Conservation (phyloP, 331 rosid genomes). For the Cydonia oblonga region DNA sequence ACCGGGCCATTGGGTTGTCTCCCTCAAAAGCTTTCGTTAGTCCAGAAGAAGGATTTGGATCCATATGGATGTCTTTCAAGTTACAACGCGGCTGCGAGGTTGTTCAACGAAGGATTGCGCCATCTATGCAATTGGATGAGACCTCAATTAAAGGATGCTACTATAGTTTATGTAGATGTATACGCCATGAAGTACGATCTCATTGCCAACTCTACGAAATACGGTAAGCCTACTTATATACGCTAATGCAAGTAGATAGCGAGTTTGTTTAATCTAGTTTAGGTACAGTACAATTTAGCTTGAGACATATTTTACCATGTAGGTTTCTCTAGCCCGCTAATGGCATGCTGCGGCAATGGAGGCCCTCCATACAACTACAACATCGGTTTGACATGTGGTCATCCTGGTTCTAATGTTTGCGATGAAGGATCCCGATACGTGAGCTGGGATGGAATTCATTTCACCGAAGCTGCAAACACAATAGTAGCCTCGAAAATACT, state of each 20-base stretch:
- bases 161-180: constrained; percentile 66
- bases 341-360: constrained; percentile 85
- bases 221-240: constrained; percentile 33
- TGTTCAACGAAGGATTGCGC: constrained; percentile 58
- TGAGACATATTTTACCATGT: not conserved
- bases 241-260: not conserved
- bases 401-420: constrained; percentile 62
- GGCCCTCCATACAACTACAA: constrained; percentile 91
- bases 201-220: constrained; percentile 48
- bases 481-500: constrained; percentile 55
- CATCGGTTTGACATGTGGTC: constrained; percentile 56
- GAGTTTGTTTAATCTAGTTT: not conserved
- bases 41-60: constrained; percentile 40
- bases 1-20: constrained; percentile 93
- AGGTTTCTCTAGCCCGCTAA: constrained; percentile 74
- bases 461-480: constrained; percentile 65
- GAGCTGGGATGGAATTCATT: constrained; percentile 87
- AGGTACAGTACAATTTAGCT: not conserved
- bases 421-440: constrained; percentile 41
- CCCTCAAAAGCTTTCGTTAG: constrained; percentile 55
- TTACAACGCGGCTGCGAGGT: constrained; percentile 62
- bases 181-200: constrained; percentile 66
- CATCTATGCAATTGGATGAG: constrained; percentile 35
- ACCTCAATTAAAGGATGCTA: constrained; percentile 44
- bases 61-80: constrained; percentile 59